phyloP scores from a whole-genome alignment of 1,284 basidiomycete species.

The Puccinia triticina region DNA sequence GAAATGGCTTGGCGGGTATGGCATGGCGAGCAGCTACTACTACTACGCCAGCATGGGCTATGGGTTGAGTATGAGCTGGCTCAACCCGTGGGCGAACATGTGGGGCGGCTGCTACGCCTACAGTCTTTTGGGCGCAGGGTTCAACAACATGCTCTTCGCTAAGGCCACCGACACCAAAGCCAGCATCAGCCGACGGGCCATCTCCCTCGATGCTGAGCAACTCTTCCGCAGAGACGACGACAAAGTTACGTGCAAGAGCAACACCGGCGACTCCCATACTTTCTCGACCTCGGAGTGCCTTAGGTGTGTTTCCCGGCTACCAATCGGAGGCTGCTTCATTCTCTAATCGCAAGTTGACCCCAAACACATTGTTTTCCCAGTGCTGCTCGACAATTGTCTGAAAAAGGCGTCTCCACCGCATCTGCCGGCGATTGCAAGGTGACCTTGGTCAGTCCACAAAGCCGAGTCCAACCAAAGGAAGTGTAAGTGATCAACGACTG shows the following conservation, averaged over 20 bases:
- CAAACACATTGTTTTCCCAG: background rate
- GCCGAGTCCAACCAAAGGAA: constrained; percentile 1
- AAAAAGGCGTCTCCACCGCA: background rate
- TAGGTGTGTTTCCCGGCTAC: background rate
- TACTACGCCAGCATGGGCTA: too few species aligned
- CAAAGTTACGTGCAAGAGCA: background rate
- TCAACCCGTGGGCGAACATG: too few species aligned
- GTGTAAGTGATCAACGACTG: background rate
- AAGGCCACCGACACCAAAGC: background rate
- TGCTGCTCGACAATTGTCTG: background rate
- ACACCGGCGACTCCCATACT: background rate
- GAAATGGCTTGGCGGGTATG: too few species aligned
- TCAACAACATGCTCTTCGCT: background rate
- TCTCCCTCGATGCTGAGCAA: background rate
- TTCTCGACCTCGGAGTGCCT: background rate
- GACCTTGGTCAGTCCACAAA: background rate
- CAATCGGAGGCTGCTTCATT: background rate
- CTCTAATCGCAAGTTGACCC: too few species aligned
- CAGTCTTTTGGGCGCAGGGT: too few species aligned
- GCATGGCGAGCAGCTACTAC: too few species aligned
- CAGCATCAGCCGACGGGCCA: background rate
- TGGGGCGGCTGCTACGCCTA: too few species aligned
- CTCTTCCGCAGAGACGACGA: background rate
- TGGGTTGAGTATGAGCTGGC: too few species aligned
- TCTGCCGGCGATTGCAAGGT: background rate